These are phyloP conservation scores for Fraxinus xanthoxyloides DNA, from an alignment of 305 asterid species.

Conservation along the genomic window DNA sequence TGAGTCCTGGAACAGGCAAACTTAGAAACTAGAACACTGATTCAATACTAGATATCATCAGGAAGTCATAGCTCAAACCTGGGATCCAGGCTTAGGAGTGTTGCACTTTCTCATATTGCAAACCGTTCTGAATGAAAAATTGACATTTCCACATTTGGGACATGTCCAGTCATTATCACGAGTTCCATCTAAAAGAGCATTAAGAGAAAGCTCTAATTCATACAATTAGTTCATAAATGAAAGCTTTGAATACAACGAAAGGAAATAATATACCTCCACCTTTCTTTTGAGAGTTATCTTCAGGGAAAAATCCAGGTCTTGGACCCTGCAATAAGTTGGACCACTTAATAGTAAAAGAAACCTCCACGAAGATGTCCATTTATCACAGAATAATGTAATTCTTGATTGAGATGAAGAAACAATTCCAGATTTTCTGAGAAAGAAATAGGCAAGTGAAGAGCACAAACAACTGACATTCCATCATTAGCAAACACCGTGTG, in stretches of 20 bases:
- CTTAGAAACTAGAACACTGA: not conserved
- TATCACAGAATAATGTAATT: not conserved
- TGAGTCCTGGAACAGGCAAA: not conserved
- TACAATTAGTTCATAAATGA: conserved; percentile 12
- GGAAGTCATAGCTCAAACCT: conserved; percentile 37
- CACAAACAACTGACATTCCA: not conserved
- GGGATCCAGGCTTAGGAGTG: conserved; percentile 90
- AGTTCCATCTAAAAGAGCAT: conserved; percentile 57
- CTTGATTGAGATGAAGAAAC: not conserved
- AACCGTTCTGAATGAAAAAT: conserved; percentile 70
- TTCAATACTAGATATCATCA: not conserved
- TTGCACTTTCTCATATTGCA: conserved; percentile 96
- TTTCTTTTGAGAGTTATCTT: conserved; percentile 61
- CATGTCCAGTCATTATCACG: conserved; percentile 92
- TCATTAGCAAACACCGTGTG: not conserved
- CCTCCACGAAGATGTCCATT: not conserved
- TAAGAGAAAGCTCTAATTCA: conserved; percentile 12
- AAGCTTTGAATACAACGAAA: conserved; percentile 2
- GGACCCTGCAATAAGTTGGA: conserved; percentile 52
- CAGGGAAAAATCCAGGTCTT: conserved; percentile 65
- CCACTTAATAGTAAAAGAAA: not conserved
- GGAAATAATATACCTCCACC: conserved; percentile 37
- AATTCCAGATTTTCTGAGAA: not conserved
- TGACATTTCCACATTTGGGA: conserved; percentile 88
- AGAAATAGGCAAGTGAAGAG: not conserved